These are phyloP conservation scores for Aspergillus jensenii DNA, from an alignment of 2,329 filamentous ascomycete genomes.

Conservation along the genomic window DNA sequence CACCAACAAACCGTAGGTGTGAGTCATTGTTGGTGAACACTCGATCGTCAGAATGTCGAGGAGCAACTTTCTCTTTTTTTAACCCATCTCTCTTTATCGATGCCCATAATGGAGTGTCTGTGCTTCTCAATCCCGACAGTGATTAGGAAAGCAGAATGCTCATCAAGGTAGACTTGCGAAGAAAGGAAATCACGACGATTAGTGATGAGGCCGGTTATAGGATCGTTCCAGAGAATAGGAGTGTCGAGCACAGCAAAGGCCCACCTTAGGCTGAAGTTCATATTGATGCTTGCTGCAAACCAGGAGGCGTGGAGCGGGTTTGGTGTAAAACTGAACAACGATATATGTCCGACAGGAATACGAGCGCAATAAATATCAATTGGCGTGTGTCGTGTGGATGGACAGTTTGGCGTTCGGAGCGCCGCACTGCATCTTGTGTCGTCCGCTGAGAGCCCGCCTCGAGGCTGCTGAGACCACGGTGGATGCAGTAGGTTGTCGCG, in stretches of 20 bases:
- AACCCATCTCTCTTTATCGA: too few relatives aligned
- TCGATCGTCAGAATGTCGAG: constrained; percentile 22
- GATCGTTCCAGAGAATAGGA: constrained; percentile 18
- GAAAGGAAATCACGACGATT: too few relatives aligned
- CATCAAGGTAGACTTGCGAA: too few relatives aligned
- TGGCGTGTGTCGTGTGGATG: constrained; percentile 21
- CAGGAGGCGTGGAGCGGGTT: neutral
- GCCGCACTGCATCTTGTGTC: constrained; percentile 19
- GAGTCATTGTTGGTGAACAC: constrained; percentile 3
- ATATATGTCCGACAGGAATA: constrained; percentile 13
- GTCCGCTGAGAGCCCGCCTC: constrained; percentile 20
- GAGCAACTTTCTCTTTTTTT: constrained; percentile 11
- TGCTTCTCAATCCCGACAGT: too few relatives aligned
- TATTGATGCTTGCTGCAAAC: neutral
- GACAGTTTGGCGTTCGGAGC: constrained; percentile 15
- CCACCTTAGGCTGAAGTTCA: constrained; percentile 23
- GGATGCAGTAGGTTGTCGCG: constrained; percentile 19
- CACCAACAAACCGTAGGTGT: constrained; percentile 22
- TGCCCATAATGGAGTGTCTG: too few relatives aligned
- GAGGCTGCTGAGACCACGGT: constrained; percentile 22
- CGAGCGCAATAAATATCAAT: constrained; percentile 28
- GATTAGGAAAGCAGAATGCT: too few relatives aligned
- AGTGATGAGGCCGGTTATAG: constrained; percentile 17
- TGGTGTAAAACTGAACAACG: neutral
- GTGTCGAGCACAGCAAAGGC: constrained; percentile 21